A percentile compares a stretch with the other conserved stretches of the same genome.
phyloP scores from a whole-genome alignment of 768 basidiomycete species.

The Chiua virens region DNA sequence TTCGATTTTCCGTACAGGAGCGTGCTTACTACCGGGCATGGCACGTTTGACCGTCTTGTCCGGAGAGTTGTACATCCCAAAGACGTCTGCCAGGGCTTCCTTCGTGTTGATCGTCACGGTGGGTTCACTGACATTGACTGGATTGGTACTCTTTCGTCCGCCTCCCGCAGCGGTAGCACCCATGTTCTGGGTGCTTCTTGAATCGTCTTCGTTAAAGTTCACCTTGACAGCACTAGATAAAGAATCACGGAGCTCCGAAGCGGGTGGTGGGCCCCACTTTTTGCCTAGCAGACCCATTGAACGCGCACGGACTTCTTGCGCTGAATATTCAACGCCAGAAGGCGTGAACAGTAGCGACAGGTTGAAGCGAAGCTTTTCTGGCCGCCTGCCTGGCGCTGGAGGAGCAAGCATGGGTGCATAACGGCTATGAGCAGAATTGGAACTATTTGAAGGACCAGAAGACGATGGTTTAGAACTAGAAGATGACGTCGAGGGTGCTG shows the following conservation, averaged over 20 bases:
- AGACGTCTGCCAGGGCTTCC: slow-evolving; percentile 90
- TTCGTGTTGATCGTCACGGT: slow-evolving; percentile 97
- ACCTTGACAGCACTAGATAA: slow-evolving; percentile 42
- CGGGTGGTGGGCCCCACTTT: slow-evolving; percentile 74
- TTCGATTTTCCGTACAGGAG: slow-evolving; percentile 67
- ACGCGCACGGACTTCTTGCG: slow-evolving; percentile 78
- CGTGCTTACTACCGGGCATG: slow-evolving; percentile 68
- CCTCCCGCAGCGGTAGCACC: slow-evolving; percentile 28
- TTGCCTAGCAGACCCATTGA: slow-evolving; percentile 83
- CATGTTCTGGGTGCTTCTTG: slow-evolving; percentile 42
- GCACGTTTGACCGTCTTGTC: slow-evolving; percentile 64
- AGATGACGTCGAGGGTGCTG: slow-evolving; percentile 34
- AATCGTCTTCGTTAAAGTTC: slow-evolving; percentile 62
- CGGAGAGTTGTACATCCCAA: slow-evolving; percentile 94
- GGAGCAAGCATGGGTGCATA: slow-evolving; percentile 77
- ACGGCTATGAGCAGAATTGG: slow-evolving; percentile 36
- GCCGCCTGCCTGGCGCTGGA: slow-evolving; percentile 64
- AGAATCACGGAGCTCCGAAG: slow-evolving; percentile 36
- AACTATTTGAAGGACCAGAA: slow-evolving; percentile 32
- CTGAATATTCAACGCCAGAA: slow-evolving; percentile 78
- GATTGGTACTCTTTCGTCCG: slow-evolving; percentile 44
- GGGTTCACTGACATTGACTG: slow-evolving; percentile 57
- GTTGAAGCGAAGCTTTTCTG: slow-evolving; percentile 70
- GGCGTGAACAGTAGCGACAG: slow-evolving; percentile 71
- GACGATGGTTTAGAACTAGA: slow-evolving; percentile 20